Percentiles rank a stretch among this genome's conserved stretches.
These are phyloP conservation scores for Lolium multiflorum DNA, from an alignment of 176 grass and related monocot genomes.

Conservation along the genomic window DNA sequence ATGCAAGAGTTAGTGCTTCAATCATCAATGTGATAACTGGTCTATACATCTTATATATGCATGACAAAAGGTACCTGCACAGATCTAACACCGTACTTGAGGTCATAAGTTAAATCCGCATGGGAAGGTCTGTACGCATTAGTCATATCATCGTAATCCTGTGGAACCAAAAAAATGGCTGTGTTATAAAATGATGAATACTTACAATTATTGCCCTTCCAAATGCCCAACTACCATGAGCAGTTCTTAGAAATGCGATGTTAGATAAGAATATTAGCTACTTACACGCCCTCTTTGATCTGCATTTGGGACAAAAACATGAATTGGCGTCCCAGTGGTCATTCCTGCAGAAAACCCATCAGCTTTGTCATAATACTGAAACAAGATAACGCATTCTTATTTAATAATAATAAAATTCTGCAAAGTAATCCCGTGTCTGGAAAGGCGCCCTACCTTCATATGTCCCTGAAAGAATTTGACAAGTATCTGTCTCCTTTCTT, in stretches of 20 bases:
- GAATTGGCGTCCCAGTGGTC: slow-evolving; percentile 91
- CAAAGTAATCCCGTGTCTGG: background rate
- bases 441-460: slow-evolving; percentile 60
- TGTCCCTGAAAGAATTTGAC: slow-evolving; percentile 87
- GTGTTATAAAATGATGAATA: slow-evolving; percentile 36
- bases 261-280: slow-evolving; percentile 20
- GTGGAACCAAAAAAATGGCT: slow-evolving; percentile 41
- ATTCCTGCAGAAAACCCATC: slow-evolving; percentile 70
- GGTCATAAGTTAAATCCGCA: slow-evolving; percentile 96
- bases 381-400: slow-evolving; percentile 22
- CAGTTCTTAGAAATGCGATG: slow-evolving; percentile 16
- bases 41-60: slow-evolving; percentile 10
- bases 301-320: slow-evolving; percentile 89
- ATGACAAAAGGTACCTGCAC: slow-evolving; percentile 69
- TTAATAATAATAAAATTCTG: background rate
- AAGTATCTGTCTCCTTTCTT: slow-evolving; percentile 97
- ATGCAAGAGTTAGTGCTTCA: background rate
- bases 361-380: background rate
- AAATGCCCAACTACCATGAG: slow-evolving; percentile 33
- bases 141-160: slow-evolving; percentile 99
- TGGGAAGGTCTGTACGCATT: slow-evolving; percentile 92
- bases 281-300: slow-evolving; percentile 98
- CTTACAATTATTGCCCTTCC: background rate
- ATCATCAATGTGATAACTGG: slow-evolving; percentile 1
- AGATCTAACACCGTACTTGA: slow-evolving; percentile 93